phyloP scores from a whole-genome alignment of 169 alveolate genomes.

The Plasmodium malariae region DNA sequence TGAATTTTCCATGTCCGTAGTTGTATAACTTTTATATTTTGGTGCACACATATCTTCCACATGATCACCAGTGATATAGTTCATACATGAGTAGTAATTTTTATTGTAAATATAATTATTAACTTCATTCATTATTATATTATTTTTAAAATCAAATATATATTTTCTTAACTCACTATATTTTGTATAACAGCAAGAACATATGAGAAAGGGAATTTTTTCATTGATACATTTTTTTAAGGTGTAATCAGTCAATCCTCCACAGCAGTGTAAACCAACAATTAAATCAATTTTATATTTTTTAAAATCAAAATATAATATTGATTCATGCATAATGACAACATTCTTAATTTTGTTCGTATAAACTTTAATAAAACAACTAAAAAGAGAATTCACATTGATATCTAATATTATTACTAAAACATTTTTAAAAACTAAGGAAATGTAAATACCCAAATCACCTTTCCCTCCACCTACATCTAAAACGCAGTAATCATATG shows the following conservation, averaged over 20 bases:
- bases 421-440: slow-evolving; percentile 60
- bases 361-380: slow-evolving; percentile 65
- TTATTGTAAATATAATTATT: slow-evolving; percentile 37
- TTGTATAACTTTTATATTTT: background rate
- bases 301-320: slow-evolving; percentile 67
- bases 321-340: slow-evolving; percentile 63
- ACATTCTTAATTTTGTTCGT: slow-evolving; percentile 46
- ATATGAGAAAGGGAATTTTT: slow-evolving; percentile 62
- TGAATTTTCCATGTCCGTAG: background rate
- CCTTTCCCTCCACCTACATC: slow-evolving; percentile 78
- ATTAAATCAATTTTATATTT: slow-evolving; percentile 64
- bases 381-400: slow-evolving; percentile 62
- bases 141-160: slow-evolving; percentile 68
- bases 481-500: slow-evolving; percentile 58
- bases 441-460: slow-evolving; percentile 70
- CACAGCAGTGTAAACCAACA: slow-evolving; percentile 74
- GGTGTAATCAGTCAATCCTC: slow-evolving; percentile 69
- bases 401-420: slow-evolving; percentile 72
- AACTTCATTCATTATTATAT: slow-evolving; percentile 46
- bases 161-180: slow-evolving; percentile 55
- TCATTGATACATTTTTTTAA: slow-evolving; percentile 46
- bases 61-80: slow-evolving; percentile 1
- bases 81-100: slow-evolving; percentile 2
- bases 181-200: slow-evolving; percentile 74
- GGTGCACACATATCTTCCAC: background rate